phyloP scores from a whole-genome alignment of 805 yeast genomes.

The Priceomyces castillae region DNA sequence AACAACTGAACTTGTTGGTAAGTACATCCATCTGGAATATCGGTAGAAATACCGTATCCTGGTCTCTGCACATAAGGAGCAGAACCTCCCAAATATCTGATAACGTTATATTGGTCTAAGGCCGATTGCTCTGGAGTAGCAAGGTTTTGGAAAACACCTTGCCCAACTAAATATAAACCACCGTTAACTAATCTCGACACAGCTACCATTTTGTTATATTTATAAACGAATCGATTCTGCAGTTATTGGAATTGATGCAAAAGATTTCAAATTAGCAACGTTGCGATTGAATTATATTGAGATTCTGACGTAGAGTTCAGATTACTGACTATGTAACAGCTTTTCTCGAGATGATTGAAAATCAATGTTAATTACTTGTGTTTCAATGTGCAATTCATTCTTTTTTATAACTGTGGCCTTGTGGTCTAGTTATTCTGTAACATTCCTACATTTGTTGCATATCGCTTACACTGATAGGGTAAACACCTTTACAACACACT shows the following conservation, averaged over 20 bases:
- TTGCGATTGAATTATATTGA: background rate
- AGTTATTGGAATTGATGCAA: too few species aligned
- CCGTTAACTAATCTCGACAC: slow-evolving; percentile 26
- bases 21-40: slow-evolving; percentile 48
- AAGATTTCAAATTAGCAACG: background rate
- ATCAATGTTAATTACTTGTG: too few species aligned
- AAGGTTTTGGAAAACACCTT: slow-evolving; percentile 25
- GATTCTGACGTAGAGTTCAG: too few species aligned
- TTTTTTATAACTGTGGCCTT: background rate
- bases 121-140: slow-evolving; percentile 42
- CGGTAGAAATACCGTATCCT: slow-evolving; percentile 53
- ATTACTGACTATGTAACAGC: too few species aligned
- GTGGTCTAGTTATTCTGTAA: background rate
- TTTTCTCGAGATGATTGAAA: too few species aligned
- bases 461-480: too few species aligned
- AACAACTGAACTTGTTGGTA: slow-evolving; percentile 68
- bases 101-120: slow-evolving; percentile 44
- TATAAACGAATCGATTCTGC: too few species aligned
- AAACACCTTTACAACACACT: too few species aligned
- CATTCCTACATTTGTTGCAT: background rate
- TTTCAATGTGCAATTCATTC: background rate
- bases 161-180: slow-evolving; percentile 30
- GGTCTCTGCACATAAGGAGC: slow-evolving; percentile 54
- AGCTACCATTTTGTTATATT: slow-evolving; percentile 24
- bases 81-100: slow-evolving; percentile 51